These are phyloP conservation scores for Dryadomyces quercivorus DNA, from an alignment of 2,329 filamentous ascomycete genomes.

Conservation along the genomic window DNA sequence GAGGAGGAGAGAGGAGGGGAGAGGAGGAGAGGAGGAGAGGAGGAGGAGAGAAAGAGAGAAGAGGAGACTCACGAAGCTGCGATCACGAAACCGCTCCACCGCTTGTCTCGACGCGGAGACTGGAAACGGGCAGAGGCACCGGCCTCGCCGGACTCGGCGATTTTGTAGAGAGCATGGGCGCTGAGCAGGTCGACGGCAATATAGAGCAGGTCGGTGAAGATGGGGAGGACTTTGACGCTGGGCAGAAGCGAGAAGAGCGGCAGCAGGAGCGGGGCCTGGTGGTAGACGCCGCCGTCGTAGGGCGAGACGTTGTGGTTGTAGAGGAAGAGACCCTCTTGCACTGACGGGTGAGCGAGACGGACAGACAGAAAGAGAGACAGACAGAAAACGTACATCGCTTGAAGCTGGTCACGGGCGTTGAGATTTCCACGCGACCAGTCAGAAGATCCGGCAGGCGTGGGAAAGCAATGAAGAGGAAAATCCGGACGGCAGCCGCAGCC, in stretches of 20 bases:
- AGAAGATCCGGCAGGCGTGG: slow-evolving; percentile 75
- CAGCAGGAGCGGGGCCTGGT: slow-evolving; percentile 77
- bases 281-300: slow-evolving; percentile 81
- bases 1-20: neutral
- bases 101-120: slow-evolving; percentile 64
- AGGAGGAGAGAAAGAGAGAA: neutral
- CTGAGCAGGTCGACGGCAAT: slow-evolving; percentile 69
- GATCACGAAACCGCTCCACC: slow-evolving; percentile 63
- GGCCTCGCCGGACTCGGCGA: slow-evolving; percentile 72
- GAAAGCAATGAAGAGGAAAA: slow-evolving; percentile 70
- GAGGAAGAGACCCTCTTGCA: slow-evolving; percentile 92
- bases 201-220: slow-evolving; percentile 71
- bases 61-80: slow-evolving; percentile 55
- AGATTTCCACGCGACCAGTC: slow-evolving; percentile 87
- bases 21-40: neutral
- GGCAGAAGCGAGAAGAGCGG: slow-evolving; percentile 86
- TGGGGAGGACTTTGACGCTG: slow-evolving; percentile 49
- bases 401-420: slow-evolving; percentile 94
- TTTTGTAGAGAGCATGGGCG: slow-evolving; percentile 64
- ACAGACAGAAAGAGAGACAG: neutral
- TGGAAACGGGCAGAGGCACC: slow-evolving; percentile 61
- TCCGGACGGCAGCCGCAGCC: slow-evolving; percentile 63
- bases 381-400: slow-evolving; percentile 61
- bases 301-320: slow-evolving; percentile 95
- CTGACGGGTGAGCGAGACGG: slow-evolving; percentile 30